phyloP scores from a whole-genome alignment of 805 yeast genomes.

The Metschnikowia koreensis region DNA sequence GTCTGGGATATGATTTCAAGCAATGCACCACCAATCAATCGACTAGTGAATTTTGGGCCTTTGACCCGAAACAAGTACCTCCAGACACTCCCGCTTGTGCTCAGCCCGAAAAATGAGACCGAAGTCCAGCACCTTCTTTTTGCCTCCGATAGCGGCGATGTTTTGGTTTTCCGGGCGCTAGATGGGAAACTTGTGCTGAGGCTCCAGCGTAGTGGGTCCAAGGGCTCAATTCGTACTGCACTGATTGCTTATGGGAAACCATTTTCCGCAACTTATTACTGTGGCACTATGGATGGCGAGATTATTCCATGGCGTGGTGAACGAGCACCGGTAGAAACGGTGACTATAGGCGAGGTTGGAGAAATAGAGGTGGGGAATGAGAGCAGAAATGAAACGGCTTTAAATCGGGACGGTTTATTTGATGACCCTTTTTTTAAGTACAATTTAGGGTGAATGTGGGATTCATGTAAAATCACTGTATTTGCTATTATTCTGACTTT shows the following conservation, averaged over 20 bases:
- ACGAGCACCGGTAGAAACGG: background rate
- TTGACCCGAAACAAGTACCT: constrained; percentile 61
- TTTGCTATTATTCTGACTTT: too few relatives aligned
- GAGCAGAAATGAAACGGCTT: background rate
- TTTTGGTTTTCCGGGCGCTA: constrained; percentile 53
- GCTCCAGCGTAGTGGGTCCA: constrained; percentile 44
- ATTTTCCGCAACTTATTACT: constrained; percentile 44
- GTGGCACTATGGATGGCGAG: constrained; percentile 69
- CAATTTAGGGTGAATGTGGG: background rate
- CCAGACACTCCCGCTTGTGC: constrained; percentile 48
- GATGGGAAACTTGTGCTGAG: constrained; percentile 66
- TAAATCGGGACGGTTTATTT: constrained; percentile 1
- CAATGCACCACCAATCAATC: constrained; percentile 48
- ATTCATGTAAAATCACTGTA: too few relatives aligned
- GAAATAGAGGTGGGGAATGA: background rate
- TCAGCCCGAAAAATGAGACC: constrained; percentile 52
- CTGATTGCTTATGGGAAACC: constrained; percentile 51
- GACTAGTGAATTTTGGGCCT: constrained; percentile 75
- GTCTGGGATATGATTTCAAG: constrained; percentile 65
- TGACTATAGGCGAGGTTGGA: background rate
- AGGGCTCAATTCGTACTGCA: constrained; percentile 45
- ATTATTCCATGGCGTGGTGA: constrained; percentile 51
- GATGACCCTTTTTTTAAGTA: constrained; percentile 10
- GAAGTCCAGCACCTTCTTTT: constrained; percentile 58
- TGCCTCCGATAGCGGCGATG: constrained; percentile 76